Evolutionary conservation across 2,329 filamentous ascomycete species (phyloP), one percentile per base, ranked within the genome.

Genomic region (Aspergillus sp.): DNA sequence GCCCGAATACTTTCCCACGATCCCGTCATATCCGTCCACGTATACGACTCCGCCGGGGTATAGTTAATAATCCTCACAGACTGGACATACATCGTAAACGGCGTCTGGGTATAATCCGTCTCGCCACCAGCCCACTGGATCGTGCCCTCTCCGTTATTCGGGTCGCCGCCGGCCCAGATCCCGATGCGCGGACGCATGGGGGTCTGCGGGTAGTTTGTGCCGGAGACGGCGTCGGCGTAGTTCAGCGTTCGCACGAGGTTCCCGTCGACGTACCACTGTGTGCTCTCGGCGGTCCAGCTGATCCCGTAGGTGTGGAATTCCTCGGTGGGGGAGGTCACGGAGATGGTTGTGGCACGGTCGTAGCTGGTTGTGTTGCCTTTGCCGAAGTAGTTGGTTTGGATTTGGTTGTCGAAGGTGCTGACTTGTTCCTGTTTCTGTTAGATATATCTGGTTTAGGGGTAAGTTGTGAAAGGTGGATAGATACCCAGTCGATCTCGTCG

Each of bases 321-420:
- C n/a, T 70, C 69, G 59, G 77, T 73, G 57, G 89, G 93, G 67
- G 82, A 76, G 62, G 78, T 65, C 68, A 87, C 78, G 2, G 84
- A 77, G 73, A 93, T 89, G 73, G 91, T 91, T 56, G 90, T 88
- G 60, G 89, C 93, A 58, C 93, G 89, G 77, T 96, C 91, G 79
- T 95, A 96, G 14, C 84, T 84, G 7, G 68, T 66, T 0, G 90
- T 92, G 67, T 91, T 84, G 58, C 93, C 95, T 77, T 98, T 97
- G 74, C 93, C 91, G 67, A 98, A 99, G 79, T 96, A 99, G 77
- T 98, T 97, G 66, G 89, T 90, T 77, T 98, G 91, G 31, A 77
- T 70, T 25, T 67, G 49, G 31, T 56, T 64, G 37, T 64, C 66
- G 52, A 68, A 66, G 17, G 69, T 66, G 44, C 76, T 75, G 43